Conservation (phyloP, 2,329 filamentous ascomycete genomes). For the Sclerotinia nivalis region DNA sequence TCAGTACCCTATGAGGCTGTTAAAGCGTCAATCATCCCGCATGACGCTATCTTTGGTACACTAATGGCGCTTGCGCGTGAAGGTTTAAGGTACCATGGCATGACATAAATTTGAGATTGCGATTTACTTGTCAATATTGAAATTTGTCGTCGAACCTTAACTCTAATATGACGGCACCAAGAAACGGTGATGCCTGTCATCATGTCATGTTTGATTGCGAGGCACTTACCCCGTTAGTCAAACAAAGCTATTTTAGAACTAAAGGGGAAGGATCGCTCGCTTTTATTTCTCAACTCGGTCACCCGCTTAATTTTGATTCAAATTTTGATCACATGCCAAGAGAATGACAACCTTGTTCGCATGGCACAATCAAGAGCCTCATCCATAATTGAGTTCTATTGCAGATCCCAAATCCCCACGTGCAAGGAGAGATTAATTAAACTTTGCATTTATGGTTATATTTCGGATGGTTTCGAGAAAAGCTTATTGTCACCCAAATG, state of each 20-base stretch:
- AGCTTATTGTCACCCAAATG: neutral
- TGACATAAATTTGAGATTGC: neutral
- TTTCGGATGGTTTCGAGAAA: neutral
- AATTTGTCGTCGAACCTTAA: neutral
- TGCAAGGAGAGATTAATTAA: neutral
- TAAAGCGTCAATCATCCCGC: neutral
- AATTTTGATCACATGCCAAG: neutral
- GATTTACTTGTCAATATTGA: neutral
- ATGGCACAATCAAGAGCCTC: neutral
- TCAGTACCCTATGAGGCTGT: neutral
- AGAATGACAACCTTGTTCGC: neutral
- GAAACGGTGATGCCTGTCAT: too few species aligned
- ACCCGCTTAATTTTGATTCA: neutral
- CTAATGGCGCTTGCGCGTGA: neutral
- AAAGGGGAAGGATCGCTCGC: neutral
- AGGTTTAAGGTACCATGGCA: neutral
- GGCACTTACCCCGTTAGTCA: neutral
- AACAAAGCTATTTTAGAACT: neutral
- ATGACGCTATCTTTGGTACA: neutral
- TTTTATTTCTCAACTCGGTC: too few species aligned
- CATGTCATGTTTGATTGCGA: neutral
- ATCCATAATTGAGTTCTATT: neutral
- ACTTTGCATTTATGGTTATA: conserved; percentile 1
- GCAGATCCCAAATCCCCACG: too few species aligned
- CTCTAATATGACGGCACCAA: neutral